A percentile compares a stretch with the other conserved stretches of the same genome.
Evolutionary conservation across 306 rosid species (phyloP).

Genomic region (Cucumis cinereus): DNA sequence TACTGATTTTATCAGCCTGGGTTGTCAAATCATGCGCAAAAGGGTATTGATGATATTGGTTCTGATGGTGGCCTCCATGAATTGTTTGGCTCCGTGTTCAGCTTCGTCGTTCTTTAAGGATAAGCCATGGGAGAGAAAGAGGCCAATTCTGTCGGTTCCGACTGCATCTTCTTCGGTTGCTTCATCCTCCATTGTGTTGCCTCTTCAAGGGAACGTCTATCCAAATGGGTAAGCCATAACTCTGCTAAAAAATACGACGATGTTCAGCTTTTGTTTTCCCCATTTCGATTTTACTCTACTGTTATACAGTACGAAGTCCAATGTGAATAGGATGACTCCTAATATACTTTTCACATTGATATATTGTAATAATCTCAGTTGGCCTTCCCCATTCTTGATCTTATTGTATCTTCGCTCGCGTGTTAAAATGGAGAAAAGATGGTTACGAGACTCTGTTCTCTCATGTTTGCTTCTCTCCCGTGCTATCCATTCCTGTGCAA

Average conservation of each 20-base stretch:
- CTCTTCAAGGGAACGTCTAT: conserved; percentile 65
- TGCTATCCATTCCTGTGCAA: neutral
- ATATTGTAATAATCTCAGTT: neutral
- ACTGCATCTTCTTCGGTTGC: conserved; percentile 32
- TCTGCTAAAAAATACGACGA: neutral
- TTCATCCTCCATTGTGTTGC: conserved; percentile 65
- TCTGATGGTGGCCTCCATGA: conserved; percentile 21
- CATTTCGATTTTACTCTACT: neutral
- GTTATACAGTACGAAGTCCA: neutral
- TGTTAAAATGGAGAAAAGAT: too few species aligned
- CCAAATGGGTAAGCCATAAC: conserved; percentile 53
- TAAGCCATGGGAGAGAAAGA: conserved; percentile 24
- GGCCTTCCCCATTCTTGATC: too few species aligned
- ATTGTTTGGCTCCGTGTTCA: conserved; percentile 23
- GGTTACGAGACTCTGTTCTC: neutral
- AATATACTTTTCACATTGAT: neutral
- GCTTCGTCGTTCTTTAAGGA: conserved; percentile 42
- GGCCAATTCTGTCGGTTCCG: conserved; percentile 19
- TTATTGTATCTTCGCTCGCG: too few species aligned
- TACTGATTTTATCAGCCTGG: neutral
- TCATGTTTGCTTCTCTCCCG: neutral
- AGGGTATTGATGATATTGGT: conserved; percentile 11
- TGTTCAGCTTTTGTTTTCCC: neutral
- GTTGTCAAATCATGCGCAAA: neutral
- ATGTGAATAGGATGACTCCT: neutral